Conservation (phyloP, 305 asterid genomes). For the Fraxinus sp. region DNA sequence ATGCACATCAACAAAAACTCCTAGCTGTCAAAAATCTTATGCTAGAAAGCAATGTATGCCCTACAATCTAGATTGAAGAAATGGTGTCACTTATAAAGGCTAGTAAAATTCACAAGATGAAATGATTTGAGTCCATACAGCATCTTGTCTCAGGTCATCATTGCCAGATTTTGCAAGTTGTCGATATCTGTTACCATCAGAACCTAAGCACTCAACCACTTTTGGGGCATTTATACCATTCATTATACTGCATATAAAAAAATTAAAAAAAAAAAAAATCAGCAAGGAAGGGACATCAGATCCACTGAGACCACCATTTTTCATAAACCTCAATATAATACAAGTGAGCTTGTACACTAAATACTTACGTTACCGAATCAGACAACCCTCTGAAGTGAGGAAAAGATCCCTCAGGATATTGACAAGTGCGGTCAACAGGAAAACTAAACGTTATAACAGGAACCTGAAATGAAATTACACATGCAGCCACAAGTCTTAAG, state of each 20-base stretch:
- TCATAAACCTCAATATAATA: conserved; percentile 1
- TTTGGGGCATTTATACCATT: conserved; percentile 98
- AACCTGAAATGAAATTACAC: conserved; percentile 54
- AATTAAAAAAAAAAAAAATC: conserved; percentile 22
- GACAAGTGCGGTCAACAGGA: conserved; percentile 85
- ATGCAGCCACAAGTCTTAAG: conserved; percentile 28
- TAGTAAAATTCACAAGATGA: conserved; percentile 22
- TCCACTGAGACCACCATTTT: background rate
- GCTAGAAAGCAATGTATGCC: conserved; percentile 11
- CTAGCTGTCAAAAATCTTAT: conserved; percentile 14
- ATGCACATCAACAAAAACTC: conserved; percentile 12
- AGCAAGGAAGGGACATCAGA: conserved; percentile 16
- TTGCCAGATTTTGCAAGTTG: conserved; percentile 99
- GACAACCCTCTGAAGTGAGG: conserved; percentile 91
- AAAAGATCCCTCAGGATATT: conserved; percentile 78
- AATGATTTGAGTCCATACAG: conserved; percentile 56
- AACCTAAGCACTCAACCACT: conserved; percentile 95
- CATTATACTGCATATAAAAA: conserved; percentile 69
- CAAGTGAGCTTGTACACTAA: conserved; percentile 6
- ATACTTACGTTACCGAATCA: conserved; percentile 88
- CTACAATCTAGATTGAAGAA: conserved; percentile 8
- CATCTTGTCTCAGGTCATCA: conserved; percentile 99
- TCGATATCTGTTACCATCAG: conserved; percentile 82
- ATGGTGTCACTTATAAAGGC: conserved; percentile 15
- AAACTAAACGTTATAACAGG: conserved; percentile 89